phyloP scores from a whole-genome alignment of 2,329 filamentous ascomycete genomes.

The Verticillium nonalfalfae region DNA sequence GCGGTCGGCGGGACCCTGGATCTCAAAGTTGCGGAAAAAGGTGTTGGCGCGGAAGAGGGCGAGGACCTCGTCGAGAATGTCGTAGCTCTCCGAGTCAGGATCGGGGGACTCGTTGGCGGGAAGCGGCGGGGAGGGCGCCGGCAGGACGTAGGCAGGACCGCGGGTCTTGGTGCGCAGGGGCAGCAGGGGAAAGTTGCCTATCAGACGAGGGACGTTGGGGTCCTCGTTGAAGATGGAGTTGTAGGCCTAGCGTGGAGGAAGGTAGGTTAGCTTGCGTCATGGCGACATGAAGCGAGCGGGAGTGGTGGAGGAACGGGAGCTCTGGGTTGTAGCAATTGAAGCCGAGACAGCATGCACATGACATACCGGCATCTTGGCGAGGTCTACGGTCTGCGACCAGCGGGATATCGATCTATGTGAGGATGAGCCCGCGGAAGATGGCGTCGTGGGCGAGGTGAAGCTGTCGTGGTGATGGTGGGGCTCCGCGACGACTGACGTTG shows the following conservation, averaged over 20 bases:
- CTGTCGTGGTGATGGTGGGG: conserved; percentile 6
- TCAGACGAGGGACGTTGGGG: conserved; percentile 54
- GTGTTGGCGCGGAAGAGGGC: conserved; percentile 95
- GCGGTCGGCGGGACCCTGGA: conserved; percentile 90
- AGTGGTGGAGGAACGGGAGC: neutral
- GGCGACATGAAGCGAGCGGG: neutral
- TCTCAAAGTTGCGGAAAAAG: conserved; percentile 99
- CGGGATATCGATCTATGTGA: neutral
- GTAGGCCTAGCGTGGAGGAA: conserved; percentile 62
- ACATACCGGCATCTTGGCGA: conserved; percentile 41
- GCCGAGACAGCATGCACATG: neutral
- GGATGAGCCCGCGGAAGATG: neutral
- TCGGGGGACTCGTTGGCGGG: conserved; percentile 61
- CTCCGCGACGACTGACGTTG: conserved; percentile 9
- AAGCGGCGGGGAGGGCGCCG: conserved; percentile 49
- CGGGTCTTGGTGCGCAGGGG: conserved; percentile 92
- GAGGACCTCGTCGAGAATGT: conserved; percentile 91
- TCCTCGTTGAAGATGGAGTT: conserved; percentile 93
- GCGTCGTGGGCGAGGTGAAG: conserved; percentile 1
- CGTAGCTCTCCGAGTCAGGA: conserved; percentile 87
- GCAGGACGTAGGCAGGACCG: conserved; percentile 87
- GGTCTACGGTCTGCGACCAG: neutral
- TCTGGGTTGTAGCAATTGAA: conserved; percentile 5
- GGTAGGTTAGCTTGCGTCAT: neutral
- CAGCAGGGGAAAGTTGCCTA: conserved; percentile 91